These are phyloP conservation scores for Ostreobium quekettii DNA, from an alignment of 139 green algal species.

Conservation along the genomic window DNA sequence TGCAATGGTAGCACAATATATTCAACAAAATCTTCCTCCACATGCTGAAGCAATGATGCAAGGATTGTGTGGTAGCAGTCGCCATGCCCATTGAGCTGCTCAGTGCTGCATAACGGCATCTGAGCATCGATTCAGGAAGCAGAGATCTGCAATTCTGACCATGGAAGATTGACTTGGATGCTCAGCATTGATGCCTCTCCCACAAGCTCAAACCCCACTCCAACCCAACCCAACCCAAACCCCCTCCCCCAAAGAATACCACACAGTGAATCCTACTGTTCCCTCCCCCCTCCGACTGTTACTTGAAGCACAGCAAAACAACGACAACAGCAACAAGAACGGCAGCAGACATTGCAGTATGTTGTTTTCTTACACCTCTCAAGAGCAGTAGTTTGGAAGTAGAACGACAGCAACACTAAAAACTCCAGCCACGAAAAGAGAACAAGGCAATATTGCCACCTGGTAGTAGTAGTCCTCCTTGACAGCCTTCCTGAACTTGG, in stretches of 20 bases:
- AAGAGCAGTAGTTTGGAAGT: background rate
- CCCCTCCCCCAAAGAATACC: background rate
- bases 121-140: too few species aligned
- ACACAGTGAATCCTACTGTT: background rate
- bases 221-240: too few species aligned
- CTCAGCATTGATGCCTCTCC: too few species aligned
- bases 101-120: too few species aligned
- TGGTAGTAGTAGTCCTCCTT: conserved; percentile 97
- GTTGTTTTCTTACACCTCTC: background rate
- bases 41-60: too few species aligned
- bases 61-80: too few species aligned
- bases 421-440: background rate
- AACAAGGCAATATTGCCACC: conserved; percentile 27
- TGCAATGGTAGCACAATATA: too few species aligned
- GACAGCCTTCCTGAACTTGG: conserved; percentile 69
- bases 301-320: background rate
- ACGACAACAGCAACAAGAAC: background rate
- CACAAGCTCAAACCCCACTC: too few species aligned
- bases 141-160: too few species aligned
- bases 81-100: too few species aligned
- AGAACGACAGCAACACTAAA: conserved; percentile 7
- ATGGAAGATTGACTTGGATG: too few species aligned
- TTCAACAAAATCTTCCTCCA: too few species aligned
- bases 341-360: background rate
- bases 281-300: background rate